Percentiles rank a stretch among this genome's conserved stretches.
phyloP scores from a whole-genome alignment of 2,329 filamentous ascomycete genomes.

The Sclerotinia nivalis region DNA sequence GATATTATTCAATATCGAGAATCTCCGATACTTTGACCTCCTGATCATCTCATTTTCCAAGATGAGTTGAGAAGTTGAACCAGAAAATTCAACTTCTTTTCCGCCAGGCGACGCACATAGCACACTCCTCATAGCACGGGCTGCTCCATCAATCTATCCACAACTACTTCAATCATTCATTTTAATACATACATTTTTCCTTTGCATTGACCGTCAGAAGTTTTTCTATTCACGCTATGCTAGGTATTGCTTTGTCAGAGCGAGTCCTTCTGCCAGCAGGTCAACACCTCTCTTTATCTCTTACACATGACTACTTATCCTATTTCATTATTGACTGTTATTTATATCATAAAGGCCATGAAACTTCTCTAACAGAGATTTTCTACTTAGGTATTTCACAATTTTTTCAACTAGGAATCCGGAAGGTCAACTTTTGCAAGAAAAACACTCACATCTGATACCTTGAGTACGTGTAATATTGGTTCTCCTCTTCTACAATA shows the following conservation, averaged over 20 bases:
- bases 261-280: background rate
- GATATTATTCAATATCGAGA: background rate
- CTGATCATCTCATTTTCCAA: too few species aligned
- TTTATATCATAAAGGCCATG: rapidly evolving
- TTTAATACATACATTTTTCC: background rate
- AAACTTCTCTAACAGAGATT: background rate
- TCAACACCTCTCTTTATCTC: background rate
- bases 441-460: too few species aligned
- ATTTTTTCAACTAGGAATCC: background rate
- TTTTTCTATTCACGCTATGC: background rate
- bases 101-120: background rate
- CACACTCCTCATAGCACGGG: background rate
- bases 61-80: background rate
- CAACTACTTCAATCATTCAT: too few species aligned
- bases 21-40: background rate
- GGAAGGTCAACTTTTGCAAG: background rate
- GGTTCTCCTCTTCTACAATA: background rate
- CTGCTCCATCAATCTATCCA: too few species aligned
- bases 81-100: background rate
- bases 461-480: background rate
- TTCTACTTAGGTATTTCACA: background rate
- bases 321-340: background rate
- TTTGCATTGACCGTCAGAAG: background rate
- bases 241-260: too few species aligned
- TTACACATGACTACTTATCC: too few species aligned